Base-by-base conservation (phyloP, 2,329 filamentous ascomycete species). In the Cordyceps cicadae region DNA sequence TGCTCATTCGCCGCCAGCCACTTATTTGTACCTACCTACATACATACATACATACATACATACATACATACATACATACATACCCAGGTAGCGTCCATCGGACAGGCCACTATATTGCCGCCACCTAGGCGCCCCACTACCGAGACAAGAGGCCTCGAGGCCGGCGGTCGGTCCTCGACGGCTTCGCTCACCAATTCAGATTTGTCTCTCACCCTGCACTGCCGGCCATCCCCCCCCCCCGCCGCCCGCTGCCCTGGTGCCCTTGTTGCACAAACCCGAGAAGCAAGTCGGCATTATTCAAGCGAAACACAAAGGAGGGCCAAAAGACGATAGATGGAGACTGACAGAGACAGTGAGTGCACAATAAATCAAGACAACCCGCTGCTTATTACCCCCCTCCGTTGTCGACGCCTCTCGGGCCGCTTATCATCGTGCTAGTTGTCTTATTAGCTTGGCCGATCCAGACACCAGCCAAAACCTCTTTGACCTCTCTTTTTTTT, bases 361-460 rank as follows among this genome's bases (percentile, higher is more conserved):
- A 19, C 51, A 54, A 39, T n/a, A 34, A 37, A 37, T 37, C 21
- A 14, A 32, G 24, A n/a, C 24, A 29, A 32, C n/a, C 15, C 4
- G 15, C 39, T 32, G 9, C 34, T 37, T 9, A 37, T 37, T 11
- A 37, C 21, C 24, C 52, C 52, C 53, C 43, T 56, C 43, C 17
- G 32, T 49, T 46, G 43, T 37, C 54, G 55, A 58, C 46, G 24
- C 37, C 37, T 58, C 55, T 17, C 55, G 21, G 37, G 55, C 55
- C 46, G 55, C 55, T 21, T 32, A 51, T 51, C 55, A 29, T 51
- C 54, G 45, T 57, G 19, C 43, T 49, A 49, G 43, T 19, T 49
- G 50, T 52, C 54, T 51, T 48, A 15, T 43, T 58, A 58, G 54
- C 34, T 24, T 41, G 32, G 32, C 19, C 46, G 55, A 58, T 58